These are phyloP conservation scores for Solanum pimpinellifolium DNA, from an alignment of 257 asterid species.

Conservation along the genomic window DNA sequence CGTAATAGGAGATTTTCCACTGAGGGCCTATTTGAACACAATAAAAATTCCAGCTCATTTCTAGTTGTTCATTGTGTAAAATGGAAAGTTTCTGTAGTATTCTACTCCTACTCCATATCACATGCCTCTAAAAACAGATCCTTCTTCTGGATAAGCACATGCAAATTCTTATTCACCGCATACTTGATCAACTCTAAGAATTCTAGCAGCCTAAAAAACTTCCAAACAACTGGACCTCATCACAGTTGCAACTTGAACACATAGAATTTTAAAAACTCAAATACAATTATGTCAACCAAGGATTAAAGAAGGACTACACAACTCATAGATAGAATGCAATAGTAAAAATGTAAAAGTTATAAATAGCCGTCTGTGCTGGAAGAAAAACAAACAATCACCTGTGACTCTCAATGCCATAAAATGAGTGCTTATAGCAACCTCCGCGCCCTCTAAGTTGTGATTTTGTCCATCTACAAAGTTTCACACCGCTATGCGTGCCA, in stretches of 20 bases:
- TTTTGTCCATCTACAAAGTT: conserved; percentile 97
- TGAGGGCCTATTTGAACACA: background rate
- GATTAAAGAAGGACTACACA: background rate
- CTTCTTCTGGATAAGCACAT: background rate
- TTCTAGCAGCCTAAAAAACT: background rate
- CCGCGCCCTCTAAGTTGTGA: conserved; percentile 98
- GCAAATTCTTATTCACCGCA: background rate
- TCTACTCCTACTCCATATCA: background rate
- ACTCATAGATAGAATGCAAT: background rate
- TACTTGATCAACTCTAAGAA: background rate
- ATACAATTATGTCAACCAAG: background rate
- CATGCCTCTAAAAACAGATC: background rate
- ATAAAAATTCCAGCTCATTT: background rate
- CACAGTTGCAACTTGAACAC: background rate
- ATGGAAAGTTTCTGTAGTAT: background rate
- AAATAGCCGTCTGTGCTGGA: conserved; percentile 35
- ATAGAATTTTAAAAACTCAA: background rate
- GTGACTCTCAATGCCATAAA: conserved; percentile 95
- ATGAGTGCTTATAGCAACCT: conserved; percentile 96
- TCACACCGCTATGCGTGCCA: conserved; percentile 98
- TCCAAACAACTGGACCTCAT: background rate
- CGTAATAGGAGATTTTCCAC: background rate
- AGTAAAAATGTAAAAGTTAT: conserved; percentile 6
- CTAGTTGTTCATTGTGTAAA: background rate
- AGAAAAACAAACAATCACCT: conserved; percentile 30